A percentile compares a stretch with the other conserved stretches of the same genome.
Evolutionary conservation across 1,284 basidiomycete genomes (phyloP).

Genomic region (Irpex sp.): DNA sequence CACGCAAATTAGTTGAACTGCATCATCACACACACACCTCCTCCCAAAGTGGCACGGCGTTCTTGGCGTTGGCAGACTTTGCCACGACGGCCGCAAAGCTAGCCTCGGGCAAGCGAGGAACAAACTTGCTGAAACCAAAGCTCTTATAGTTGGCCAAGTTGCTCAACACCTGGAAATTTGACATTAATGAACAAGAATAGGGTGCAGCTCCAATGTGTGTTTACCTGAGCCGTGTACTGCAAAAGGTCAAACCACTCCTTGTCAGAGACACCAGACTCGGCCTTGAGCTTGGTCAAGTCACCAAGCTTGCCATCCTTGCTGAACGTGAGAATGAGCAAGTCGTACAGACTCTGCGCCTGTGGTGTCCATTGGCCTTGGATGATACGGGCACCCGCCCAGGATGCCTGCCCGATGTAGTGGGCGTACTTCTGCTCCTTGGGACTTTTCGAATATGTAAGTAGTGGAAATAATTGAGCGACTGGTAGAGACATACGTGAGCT

Average conservation of each 20-base stretch:
- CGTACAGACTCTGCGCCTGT: conserved; percentile 57
- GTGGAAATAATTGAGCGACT: neutral
- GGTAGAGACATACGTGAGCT: conserved; percentile 48
- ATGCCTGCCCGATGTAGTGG: conserved; percentile 63
- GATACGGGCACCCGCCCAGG: conserved; percentile 80
- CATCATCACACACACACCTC: conserved; percentile 35
- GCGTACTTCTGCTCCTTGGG: conserved; percentile 74
- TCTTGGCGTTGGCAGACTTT: conserved; percentile 52
- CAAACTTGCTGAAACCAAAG: conserved; percentile 82
- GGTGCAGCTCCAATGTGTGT: conserved; percentile 12
- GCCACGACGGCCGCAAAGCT: conserved; percentile 63
- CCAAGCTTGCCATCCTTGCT: conserved; percentile 55
- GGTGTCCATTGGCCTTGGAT: conserved; percentile 81
- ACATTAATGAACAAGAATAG: conserved; percentile 6
- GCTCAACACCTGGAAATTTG: conserved; percentile 53
- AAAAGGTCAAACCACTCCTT: conserved; percentile 67
- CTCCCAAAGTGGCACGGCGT: conserved; percentile 59
- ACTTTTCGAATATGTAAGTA: conserved; percentile 31
- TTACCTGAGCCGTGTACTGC: conserved; percentile 71
- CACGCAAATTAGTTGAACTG: neutral
- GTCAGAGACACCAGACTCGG: conserved; percentile 46
- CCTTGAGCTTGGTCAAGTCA: conserved; percentile 51
- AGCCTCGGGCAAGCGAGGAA: conserved; percentile 60
- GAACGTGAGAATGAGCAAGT: conserved; percentile 68
- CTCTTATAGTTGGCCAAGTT: conserved; percentile 78